Conservation (phyloP, 2,329 filamentous ascomycete species). For the Fusarium papillatum region DNA sequence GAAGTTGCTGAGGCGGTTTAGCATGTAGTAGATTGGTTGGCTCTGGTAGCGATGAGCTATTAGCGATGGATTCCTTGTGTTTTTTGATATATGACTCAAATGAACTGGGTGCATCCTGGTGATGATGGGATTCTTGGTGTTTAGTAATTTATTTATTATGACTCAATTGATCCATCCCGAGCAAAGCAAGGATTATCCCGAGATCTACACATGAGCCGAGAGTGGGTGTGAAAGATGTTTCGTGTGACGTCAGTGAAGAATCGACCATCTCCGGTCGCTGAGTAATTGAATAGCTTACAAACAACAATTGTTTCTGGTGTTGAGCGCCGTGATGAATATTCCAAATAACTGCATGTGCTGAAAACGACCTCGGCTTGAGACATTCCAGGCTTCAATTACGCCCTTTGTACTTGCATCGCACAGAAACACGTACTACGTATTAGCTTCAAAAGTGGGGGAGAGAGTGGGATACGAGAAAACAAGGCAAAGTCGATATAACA, state of each 20-base stretch:
- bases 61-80: constrained; percentile 9
- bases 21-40: background rate
- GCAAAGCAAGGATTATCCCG: constrained; percentile 1
- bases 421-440: background rate
- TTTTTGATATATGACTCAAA: constrained; percentile 1
- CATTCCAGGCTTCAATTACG: background rate
- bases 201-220: constrained; percentile 1
- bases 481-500: background rate
- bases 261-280: background rate
- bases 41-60: constrained; percentile 12
- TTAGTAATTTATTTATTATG: background rate
- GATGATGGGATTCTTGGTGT: background rate
- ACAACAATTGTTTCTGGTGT: background rate
- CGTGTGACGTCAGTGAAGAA: constrained; percentile 6
- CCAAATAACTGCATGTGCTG: background rate
- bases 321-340: background rate
- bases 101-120: background rate
- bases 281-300: background rate
- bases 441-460: background rate
- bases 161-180: background rate
- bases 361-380: background rate
- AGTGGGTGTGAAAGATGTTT: background rate
- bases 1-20: background rate
- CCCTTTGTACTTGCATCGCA: background rate
- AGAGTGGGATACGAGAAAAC: constrained; percentile 1